phyloP scores from a whole-genome alignment of 768 basidiomycete species.

The Aureoboletus auriporus region DNA sequence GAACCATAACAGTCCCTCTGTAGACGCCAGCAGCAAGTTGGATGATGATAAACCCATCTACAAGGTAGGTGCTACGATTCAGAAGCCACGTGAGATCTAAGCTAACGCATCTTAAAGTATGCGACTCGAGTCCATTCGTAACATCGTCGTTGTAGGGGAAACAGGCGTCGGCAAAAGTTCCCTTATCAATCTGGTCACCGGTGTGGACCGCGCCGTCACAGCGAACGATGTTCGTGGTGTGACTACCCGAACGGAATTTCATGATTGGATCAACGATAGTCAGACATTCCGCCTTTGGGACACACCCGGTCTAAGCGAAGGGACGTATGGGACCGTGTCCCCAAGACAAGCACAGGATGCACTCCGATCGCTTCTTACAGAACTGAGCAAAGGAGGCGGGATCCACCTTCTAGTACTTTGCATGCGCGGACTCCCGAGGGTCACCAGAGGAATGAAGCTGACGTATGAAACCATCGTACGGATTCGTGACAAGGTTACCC shows the following conservation, averaged over 20 bases:
- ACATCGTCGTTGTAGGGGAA: constrained; percentile 27
- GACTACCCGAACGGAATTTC: constrained; percentile 17
- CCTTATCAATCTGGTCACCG: constrained; percentile 27
- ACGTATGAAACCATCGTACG: constrained; percentile 21
- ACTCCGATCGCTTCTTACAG: constrained; percentile 23
- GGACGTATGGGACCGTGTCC: constrained; percentile 19
- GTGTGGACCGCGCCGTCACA: constrained; percentile 16
- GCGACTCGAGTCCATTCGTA: constrained; percentile 17
- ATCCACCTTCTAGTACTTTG: constrained; percentile 26
- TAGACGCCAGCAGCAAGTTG: constrained; percentile 1
- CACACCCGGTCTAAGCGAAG: constrained; percentile 30
- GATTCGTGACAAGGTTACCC: constrained; percentile 17
- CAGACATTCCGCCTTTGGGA: constrained; percentile 29
- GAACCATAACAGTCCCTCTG: background rate
- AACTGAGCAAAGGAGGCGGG: constrained; percentile 14
- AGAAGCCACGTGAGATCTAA: background rate
- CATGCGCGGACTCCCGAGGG: constrained; percentile 23
- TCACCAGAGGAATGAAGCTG: constrained; percentile 25
- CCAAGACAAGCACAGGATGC: constrained; percentile 23
- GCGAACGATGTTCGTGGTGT: constrained; percentile 23
- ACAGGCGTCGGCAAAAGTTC: constrained; percentile 31
- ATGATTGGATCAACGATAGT: constrained; percentile 11
- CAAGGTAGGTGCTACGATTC: constrained; percentile 1
- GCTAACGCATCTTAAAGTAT: constrained; percentile 8
- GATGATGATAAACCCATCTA: constrained; percentile 5